phyloP scores from a whole-genome alignment of 2,329 filamentous ascomycete genomes.

The Mollisia scopiformis region DNA sequence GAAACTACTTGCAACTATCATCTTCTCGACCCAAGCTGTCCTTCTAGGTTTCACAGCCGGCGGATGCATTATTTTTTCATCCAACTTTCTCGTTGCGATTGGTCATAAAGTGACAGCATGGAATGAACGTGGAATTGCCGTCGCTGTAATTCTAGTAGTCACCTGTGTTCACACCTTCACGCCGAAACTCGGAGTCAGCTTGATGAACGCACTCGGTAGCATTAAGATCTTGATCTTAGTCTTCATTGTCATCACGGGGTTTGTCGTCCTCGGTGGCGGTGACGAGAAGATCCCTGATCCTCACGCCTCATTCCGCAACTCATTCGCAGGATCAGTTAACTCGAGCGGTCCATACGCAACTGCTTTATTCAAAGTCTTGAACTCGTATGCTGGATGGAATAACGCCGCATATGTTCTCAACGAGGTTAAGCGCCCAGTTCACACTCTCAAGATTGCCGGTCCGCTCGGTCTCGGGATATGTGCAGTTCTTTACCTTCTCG shows the following conservation, averaged over 20 bases:
- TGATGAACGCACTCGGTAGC: slow-evolving; percentile 50
- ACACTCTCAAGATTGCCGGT: slow-evolving; percentile 59
- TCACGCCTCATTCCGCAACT: slow-evolving; percentile 47
- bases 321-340: slow-evolving; percentile 51
- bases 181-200: slow-evolving; percentile 47
- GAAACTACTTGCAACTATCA: slow-evolving; percentile 52
- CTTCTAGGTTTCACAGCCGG: slow-evolving; percentile 56
- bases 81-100: slow-evolving; percentile 52
- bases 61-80: slow-evolving; percentile 64
- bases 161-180: slow-evolving; percentile 49
- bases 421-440: slow-evolving; percentile 58
- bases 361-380: slow-evolving; percentile 57
- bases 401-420: slow-evolving; percentile 58
- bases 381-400: slow-evolving; percentile 55
- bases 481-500: slow-evolving; percentile 56
- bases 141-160: slow-evolving; percentile 47
- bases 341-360: slow-evolving; percentile 45
- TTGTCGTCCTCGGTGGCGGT: slow-evolving; percentile 43
- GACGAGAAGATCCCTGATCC: slow-evolving; percentile 29
- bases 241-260: slow-evolving; percentile 47
- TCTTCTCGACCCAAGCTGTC: slow-evolving; percentile 52
- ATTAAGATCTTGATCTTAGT: slow-evolving; percentile 51
- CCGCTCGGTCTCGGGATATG: slow-evolving; percentile 54
- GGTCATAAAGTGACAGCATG: slow-evolving; percentile 48
- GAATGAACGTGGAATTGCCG: slow-evolving; percentile 50